Conservation (phyloP, 2,329 filamentous ascomycete species). For the Penicillium rolfsii region DNA sequence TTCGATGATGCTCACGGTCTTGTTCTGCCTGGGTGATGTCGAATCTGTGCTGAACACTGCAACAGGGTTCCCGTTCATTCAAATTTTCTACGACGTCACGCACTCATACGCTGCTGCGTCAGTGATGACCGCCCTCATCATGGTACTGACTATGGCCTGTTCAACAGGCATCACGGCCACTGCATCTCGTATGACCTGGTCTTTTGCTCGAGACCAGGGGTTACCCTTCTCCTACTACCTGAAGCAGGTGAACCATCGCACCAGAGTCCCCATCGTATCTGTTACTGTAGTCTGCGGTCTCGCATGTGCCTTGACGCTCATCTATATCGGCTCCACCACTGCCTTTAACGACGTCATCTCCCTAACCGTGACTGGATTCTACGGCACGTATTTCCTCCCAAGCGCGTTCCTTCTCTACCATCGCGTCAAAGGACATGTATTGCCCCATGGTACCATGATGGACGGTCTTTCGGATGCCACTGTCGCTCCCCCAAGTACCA, state of each 20-base stretch:
- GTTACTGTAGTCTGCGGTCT: slow-evolving; percentile 27
- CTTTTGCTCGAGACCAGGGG: slow-evolving; percentile 38
- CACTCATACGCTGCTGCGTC: slow-evolving; percentile 40
- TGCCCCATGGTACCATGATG: slow-evolving; percentile 41
- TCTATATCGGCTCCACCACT: slow-evolving; percentile 29
- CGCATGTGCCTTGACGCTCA: slow-evolving; percentile 28
- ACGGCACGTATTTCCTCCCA: slow-evolving; percentile 41
- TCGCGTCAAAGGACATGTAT: slow-evolving; percentile 41
- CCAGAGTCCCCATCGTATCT: slow-evolving; percentile 24
- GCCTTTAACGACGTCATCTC: slow-evolving; percentile 31
- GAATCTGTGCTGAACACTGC: slow-evolving; percentile 35
- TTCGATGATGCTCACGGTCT: slow-evolving; percentile 40
- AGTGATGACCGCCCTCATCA: slow-evolving; percentile 36
- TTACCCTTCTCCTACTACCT: slow-evolving; percentile 33
- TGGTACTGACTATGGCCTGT: slow-evolving; percentile 37
- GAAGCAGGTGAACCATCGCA: slow-evolving; percentile 23
- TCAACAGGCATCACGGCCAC: slow-evolving; percentile 40
- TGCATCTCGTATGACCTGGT: slow-evolving; percentile 39
- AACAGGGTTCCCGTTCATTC: slow-evolving; percentile 44
- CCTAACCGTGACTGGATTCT: slow-evolving; percentile 41
- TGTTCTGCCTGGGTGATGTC: slow-evolving; percentile 43
- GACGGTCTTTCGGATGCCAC: slow-evolving; percentile 25
- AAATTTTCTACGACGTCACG: slow-evolving; percentile 52
- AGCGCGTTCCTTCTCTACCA: slow-evolving; percentile 40
- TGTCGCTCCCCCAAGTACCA: slow-evolving; percentile 1